Evolutionary conservation across 108 stramenopile species (phyloP), one percentile per base, ranked within the genome.

Genomic region (Cyclostephanos invisitatus): DNA sequence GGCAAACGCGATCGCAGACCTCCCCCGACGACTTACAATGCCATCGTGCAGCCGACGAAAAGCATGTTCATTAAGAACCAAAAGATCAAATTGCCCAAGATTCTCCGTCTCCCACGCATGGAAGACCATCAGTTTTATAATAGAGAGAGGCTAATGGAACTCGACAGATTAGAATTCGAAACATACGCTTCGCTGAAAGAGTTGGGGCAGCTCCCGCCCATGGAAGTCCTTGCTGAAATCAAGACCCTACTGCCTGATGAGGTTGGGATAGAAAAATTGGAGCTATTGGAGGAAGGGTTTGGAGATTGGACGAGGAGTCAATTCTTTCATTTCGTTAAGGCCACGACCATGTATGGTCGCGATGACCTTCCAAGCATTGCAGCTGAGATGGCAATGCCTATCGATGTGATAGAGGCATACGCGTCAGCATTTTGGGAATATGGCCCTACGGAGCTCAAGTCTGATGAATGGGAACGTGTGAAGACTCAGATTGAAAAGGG

Each of bases 51-150:
- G 57, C 87, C 92, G 64, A 93, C 88, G 75, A 91, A 91, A 70
- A 82, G 82, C 37, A 91, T 92, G 83, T 63, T 95, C 48, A 82
- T 89, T 49, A 90, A 90, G 67, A 90, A 90, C 63, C 78, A 49
- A 20, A 83, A 82, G 40, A 86, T 90, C 70, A 91, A 86, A 59
- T 82, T 92, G 51, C 90, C 91, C 9, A 82, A 80, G 66, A 68
- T 73, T 54, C 67, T 93, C 35, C 90, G 87, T 44, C 48, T 93
- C 27, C 92, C 95, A 17, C 75, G 72, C 20, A 96, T 97, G 95
- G 93, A 95, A 75, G 94, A 96, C 66, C 91, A 92, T 68, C 95
- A 97, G 58, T 97, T 98, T 65, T 97, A 91, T 89, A 89, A 97
- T 68, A 76, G 87, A 38, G 92, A 90, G 38, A 77, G 94, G 3